Percentiles rank a stretch among this genome's conserved stretches.
Conservation (phyloP, 495 filamentous ascomycete genomes). For the Letharia lupina region DNA sequence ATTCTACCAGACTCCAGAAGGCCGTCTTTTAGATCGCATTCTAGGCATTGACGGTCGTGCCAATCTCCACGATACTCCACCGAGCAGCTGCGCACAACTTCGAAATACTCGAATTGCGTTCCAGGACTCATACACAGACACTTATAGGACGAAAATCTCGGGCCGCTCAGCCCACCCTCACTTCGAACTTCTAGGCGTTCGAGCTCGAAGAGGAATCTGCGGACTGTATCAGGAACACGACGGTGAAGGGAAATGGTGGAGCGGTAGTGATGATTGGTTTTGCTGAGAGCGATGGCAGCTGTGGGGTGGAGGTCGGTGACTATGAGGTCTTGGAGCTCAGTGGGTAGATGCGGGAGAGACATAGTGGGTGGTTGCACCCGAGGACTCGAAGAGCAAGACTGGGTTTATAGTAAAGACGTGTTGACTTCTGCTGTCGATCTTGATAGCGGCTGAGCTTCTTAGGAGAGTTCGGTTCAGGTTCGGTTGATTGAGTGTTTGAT, state of each 20-base stretch:
- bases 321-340: slow-evolving; percentile 1
- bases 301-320: not conserved
- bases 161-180: too few species aligned
- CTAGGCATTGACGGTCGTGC: not conserved
- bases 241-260: not conserved
- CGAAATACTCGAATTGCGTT: not conserved
- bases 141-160: not conserved
- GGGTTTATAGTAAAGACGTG: too few species aligned
- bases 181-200: not conserved
- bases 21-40: not conserved
- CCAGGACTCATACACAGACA: not conserved
- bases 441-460: too few species aligned
- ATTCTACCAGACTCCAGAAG: not conserved
- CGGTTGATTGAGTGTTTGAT: too few species aligned
- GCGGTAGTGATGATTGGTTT: not conserved
- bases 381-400: too few species aligned
- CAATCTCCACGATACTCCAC: not conserved
- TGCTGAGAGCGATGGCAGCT: not conserved
- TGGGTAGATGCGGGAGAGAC: not conserved
- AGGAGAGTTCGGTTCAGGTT: too few species aligned
- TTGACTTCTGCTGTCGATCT: too few species aligned
- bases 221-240: not conserved
- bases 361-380: not conserved
- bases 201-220: not conserved
- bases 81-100: too few species aligned